phyloP scores from a whole-genome alignment of 73 alveolate species.

The Urostyla sp. region DNA sequence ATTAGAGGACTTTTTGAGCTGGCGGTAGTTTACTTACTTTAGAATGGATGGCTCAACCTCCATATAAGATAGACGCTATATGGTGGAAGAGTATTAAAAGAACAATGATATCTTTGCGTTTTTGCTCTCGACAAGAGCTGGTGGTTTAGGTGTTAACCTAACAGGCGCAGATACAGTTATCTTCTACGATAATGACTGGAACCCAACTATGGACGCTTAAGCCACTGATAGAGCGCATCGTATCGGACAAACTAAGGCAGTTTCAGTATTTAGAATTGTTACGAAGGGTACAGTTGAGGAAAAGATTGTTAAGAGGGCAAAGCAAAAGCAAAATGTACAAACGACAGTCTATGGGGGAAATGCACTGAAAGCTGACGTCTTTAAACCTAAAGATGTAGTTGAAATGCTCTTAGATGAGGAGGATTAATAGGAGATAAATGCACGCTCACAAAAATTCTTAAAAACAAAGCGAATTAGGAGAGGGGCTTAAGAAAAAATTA shows the following conservation, averaged over 20 bases:
- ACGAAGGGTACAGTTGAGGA: conserved; percentile 98
- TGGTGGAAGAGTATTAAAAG: conserved; percentile 95
- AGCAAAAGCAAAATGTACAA: conserved; percentile 96
- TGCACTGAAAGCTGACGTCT: conserved; percentile 98
- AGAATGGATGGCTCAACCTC: conserved; percentile 98
- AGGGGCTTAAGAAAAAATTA: neutral
- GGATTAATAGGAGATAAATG: conserved; percentile 60
- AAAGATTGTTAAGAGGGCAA: conserved; percentile 97
- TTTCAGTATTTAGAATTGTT: conserved; percentile 94
- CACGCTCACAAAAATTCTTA: conserved; percentile 28
- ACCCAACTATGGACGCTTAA: conserved; percentile 99
- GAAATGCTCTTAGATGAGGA: conserved; percentile 95
- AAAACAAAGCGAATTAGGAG: conserved; percentile 35
- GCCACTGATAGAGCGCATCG: conserved; percentile 99
- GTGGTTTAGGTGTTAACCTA: conserved; percentile 98
- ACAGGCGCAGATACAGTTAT: conserved; percentile 99
- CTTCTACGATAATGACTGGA: conserved; percentile 99
- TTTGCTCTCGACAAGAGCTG: conserved; percentile 97
- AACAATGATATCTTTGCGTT: conserved; percentile 94
- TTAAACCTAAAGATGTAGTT: conserved; percentile 95
- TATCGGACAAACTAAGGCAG: conserved; percentile 97
- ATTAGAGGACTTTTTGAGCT: conserved; percentile 94
- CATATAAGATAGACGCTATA: conserved; percentile 95
- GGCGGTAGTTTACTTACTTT: conserved; percentile 89
- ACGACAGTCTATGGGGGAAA: conserved; percentile 98